phyloP scores from a whole-genome alignment of 208 protist species.

The Crithidia bombi region DNA sequence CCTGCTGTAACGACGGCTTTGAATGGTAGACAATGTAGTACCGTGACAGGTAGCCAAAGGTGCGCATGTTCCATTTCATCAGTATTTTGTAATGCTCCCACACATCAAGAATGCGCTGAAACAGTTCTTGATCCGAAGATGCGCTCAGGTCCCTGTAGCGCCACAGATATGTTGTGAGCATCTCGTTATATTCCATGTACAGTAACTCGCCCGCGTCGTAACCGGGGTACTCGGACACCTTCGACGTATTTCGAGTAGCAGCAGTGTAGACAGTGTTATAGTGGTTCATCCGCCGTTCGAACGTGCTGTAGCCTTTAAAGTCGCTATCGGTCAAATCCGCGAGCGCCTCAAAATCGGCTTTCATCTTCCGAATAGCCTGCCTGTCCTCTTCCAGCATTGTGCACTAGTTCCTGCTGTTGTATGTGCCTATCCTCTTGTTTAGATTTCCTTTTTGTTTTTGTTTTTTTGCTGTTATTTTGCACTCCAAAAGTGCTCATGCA shows the following conservation, averaged over 20 bases:
- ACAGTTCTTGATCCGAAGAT: slow-evolving; percentile 60
- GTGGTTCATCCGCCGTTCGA: slow-evolving; percentile 78
- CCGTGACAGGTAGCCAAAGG: slow-evolving; percentile 86
- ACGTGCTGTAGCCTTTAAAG: slow-evolving; percentile 65
- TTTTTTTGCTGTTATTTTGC: too few relatives aligned
- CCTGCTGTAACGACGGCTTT: slow-evolving; percentile 80
- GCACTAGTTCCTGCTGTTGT: neutral
- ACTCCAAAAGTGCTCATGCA: too few relatives aligned
- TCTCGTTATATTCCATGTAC: slow-evolving; percentile 92
- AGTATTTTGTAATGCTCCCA: slow-evolving; percentile 88
- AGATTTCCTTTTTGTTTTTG: neutral
- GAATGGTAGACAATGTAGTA: slow-evolving; percentile 89
- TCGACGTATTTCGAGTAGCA: slow-evolving; percentile 70
- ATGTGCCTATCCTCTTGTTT: neutral
- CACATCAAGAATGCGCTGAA: slow-evolving; percentile 62
- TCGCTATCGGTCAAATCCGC: slow-evolving; percentile 66
- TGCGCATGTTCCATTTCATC: slow-evolving; percentile 84
- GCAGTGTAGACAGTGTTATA: slow-evolving; percentile 87
- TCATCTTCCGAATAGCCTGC: slow-evolving; percentile 81
- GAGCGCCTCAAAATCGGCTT: slow-evolving; percentile 87
- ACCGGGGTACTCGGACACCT: slow-evolving; percentile 50
- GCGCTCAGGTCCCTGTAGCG: slow-evolving; percentile 57
- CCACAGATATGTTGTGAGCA: slow-evolving; percentile 86
- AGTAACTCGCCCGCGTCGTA: slow-evolving; percentile 77
- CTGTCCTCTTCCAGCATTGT: slow-evolving; percentile 84